A percentile compares a stretch with the other conserved stretches of the same genome.
These are phyloP conservation scores for Fusarium equiseti DNA, from an alignment of 2,329 filamentous ascomycete species.

Conservation along the genomic window DNA sequence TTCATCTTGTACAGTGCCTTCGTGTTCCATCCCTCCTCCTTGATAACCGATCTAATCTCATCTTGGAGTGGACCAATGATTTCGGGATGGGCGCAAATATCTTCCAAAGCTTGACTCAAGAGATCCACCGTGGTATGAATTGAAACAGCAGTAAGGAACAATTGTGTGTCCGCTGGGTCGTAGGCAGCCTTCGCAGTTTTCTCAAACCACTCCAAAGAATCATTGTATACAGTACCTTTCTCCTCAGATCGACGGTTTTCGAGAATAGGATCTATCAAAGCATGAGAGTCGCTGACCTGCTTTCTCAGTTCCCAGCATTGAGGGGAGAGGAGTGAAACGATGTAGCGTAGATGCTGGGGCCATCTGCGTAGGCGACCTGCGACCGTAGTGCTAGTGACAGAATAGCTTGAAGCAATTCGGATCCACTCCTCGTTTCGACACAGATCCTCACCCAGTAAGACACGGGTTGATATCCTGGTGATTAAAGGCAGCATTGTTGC, in stretches of 20 bases:
- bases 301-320: background rate
- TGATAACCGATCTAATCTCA: background rate
- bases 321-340: background rate
- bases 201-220: background rate
- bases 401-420: background rate
- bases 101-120: background rate
- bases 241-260: background rate
- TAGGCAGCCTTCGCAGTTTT: background rate
- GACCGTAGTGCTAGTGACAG: background rate
- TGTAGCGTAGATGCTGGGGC: background rate
- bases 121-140: background rate
- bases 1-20: constrained; percentile 1
- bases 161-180: constrained; percentile 60
- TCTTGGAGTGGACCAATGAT: background rate
- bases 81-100: background rate
- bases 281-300: background rate
- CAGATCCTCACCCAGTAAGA: background rate
- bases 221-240: background rate
- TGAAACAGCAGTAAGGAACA: constrained; percentile 48
- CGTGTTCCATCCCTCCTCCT: background rate
- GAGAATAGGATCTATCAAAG: background rate
- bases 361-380: background rate
- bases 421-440: background rate
- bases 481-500: background rate
- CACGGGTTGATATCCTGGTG: background rate